Percentiles rank a stretch among this genome's conserved stretches.
phyloP scores from a whole-genome alignment of 2,329 filamentous ascomycete species.

The Zarea fungicola region DNA sequence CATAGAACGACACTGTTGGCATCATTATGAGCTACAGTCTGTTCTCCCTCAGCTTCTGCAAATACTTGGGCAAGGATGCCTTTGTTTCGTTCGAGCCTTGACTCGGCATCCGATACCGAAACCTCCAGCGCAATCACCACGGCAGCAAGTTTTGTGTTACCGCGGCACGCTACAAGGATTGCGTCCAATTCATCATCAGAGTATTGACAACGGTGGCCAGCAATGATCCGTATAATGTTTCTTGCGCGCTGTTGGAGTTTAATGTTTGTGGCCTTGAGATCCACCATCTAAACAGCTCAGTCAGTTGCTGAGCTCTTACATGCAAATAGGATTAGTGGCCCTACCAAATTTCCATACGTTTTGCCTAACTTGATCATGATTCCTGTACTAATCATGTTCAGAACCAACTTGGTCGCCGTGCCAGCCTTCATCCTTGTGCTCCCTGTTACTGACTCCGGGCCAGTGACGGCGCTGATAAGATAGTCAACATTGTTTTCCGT shows the following conservation, averaged over 20 bases:
- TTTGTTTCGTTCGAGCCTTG: slow-evolving; percentile 12
- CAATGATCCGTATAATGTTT: slow-evolving; percentile 20
- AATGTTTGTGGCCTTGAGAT: slow-evolving; percentile 31
- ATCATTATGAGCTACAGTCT: neutral
- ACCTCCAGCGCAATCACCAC: slow-evolving; percentile 7
- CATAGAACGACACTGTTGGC: slow-evolving; percentile 25
- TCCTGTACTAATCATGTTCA: slow-evolving; percentile 38
- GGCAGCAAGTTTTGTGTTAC: slow-evolving; percentile 14
- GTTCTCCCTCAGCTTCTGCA: slow-evolving; percentile 9
- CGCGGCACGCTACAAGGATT: slow-evolving; percentile 15
- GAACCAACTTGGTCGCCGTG: slow-evolving; percentile 38
- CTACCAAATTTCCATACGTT: slow-evolving; percentile 36
- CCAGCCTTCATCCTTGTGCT: slow-evolving; percentile 42
- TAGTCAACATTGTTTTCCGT: slow-evolving; percentile 19
- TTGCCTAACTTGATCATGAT: slow-evolving; percentile 36
- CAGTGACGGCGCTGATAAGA: slow-evolving; percentile 34
- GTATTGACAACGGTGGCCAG: slow-evolving; percentile 14
- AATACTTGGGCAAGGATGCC: slow-evolving; percentile 17
- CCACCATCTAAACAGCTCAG: slow-evolving; percentile 25
- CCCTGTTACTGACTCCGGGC: slow-evolving; percentile 39
- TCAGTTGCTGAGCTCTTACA: neutral
- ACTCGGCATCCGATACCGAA: slow-evolving; percentile 19
- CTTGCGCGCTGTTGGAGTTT: slow-evolving; percentile 25
- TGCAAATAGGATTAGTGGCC: slow-evolving; percentile 14
- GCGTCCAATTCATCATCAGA: slow-evolving; percentile 18